Evolutionary conservation across 1,284 basidiomycete species (phyloP).

Genomic region (Leccinum olivaceoglutinosum): DNA sequence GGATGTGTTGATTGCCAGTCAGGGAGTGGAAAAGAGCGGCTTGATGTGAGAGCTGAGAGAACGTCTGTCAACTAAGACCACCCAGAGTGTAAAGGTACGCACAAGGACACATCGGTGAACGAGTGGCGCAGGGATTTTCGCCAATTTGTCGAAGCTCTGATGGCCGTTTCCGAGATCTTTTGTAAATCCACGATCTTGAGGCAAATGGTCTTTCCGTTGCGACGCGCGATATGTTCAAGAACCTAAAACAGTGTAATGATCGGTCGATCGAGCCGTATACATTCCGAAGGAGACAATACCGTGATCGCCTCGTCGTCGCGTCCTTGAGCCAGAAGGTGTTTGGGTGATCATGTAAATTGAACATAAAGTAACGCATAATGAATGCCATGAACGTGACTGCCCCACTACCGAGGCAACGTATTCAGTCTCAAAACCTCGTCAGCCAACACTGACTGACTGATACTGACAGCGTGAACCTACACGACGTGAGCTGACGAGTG

Average conservation of each 20-base stretch:
- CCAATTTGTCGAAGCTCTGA: constrained; percentile 19
- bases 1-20: too few species aligned
- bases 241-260: constrained; percentile 27
- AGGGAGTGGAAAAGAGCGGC: too few species aligned
- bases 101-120: constrained; percentile 39
- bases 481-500: constrained; percentile 2
- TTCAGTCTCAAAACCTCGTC: constrained; percentile 2
- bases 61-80: neutral
- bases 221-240: constrained; percentile 44
- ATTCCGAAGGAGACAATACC: constrained; percentile 22
- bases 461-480: constrained; percentile 37
- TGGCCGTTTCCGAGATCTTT: constrained; percentile 25
- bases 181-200: constrained; percentile 43
- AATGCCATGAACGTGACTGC: constrained; percentile 43
- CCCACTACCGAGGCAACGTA: constrained; percentile 29
- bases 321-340: constrained; percentile 52
- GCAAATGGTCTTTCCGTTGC: constrained; percentile 44
- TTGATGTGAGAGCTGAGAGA: constrained; percentile 27
- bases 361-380: constrained; percentile 39
- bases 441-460: constrained; percentile 1
- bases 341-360: constrained; percentile 54
- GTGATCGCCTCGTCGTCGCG: constrained; percentile 51
- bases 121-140: constrained; percentile 33
- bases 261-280: neutral
- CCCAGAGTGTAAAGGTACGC: constrained; percentile 5